Evolutionary conservation across 2,329 filamentous ascomycete genomes (phyloP).

Genomic region (Sclerotinia glacialis): DNA sequence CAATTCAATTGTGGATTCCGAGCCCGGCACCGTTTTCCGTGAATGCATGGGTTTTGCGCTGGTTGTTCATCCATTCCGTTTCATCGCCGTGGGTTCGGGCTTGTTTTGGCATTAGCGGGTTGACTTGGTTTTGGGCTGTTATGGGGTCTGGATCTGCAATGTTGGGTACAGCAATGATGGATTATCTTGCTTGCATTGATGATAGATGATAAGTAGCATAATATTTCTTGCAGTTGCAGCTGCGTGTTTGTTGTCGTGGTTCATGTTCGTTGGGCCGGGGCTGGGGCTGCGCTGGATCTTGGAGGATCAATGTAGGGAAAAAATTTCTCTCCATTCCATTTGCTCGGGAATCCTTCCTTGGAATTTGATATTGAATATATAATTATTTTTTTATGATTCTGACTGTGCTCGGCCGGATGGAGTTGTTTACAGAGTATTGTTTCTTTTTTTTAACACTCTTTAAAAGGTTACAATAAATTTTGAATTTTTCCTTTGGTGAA

Average conservation of each 20-base stretch:
- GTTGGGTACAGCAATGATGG: slow-evolving; percentile 8
- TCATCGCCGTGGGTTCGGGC: slow-evolving; percentile 5
- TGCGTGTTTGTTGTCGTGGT: slow-evolving; percentile 10
- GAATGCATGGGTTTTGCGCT: background rate
- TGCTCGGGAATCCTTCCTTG: slow-evolving; percentile 8
- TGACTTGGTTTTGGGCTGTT: background rate
- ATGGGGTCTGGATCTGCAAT: slow-evolving; percentile 10
- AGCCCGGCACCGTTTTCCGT: slow-evolving; percentile 2
- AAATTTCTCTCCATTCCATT: background rate
- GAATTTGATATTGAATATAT: background rate
- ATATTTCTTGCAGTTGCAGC: background rate
- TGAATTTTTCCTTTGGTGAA: slow-evolving; percentile 7
- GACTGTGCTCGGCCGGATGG: background rate
- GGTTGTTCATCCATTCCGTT: slow-evolving; percentile 4
- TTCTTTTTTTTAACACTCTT: background rate
- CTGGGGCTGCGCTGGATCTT: slow-evolving; percentile 18
- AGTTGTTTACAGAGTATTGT: background rate
- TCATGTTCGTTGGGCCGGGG: slow-evolving; percentile 14
- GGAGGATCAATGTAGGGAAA: background rate
- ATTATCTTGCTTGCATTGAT: slow-evolving; percentile 13
- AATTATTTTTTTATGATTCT: slow-evolving; percentile 11
- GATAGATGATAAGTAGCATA: slow-evolving; percentile 5
- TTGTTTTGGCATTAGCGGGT: background rate
- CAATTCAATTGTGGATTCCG: slow-evolving; percentile 2
- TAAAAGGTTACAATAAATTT: background rate